These are phyloP conservation scores for Saccharomyces pastorianus DNA, from an alignment of 1,139 yeast genomes.

Conservation along the genomic window DNA sequence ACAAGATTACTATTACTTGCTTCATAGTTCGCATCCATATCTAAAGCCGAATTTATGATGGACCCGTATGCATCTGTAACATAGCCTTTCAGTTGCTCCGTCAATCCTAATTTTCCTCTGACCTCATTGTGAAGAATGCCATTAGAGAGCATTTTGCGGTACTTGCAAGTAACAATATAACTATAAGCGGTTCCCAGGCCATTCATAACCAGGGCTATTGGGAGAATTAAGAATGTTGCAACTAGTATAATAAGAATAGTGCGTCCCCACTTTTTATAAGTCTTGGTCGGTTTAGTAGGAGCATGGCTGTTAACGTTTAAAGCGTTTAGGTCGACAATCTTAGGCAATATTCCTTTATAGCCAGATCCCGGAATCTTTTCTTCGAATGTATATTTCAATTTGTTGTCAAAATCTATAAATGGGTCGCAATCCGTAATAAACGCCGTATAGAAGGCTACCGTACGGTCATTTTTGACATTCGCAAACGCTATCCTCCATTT, in stretches of 20 bases:
- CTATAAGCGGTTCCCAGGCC: slow-evolving; percentile 27
- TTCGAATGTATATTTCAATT: slow-evolving; percentile 28
- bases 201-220: slow-evolving; percentile 24
- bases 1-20: slow-evolving; percentile 5
- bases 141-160: slow-evolving; percentile 18
- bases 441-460: slow-evolving; percentile 50
- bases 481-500: slow-evolving; percentile 54
- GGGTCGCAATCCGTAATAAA: slow-evolving; percentile 43
- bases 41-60: slow-evolving; percentile 9
- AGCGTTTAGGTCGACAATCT: slow-evolving; percentile 45
- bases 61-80: slow-evolving; percentile 21
- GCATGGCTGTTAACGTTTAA: neutral
- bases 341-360: slow-evolving; percentile 33
- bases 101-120: slow-evolving; percentile 16
- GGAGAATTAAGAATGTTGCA: slow-evolving; percentile 17
- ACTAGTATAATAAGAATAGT: slow-evolving; percentile 11
- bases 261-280: slow-evolving; percentile 6
- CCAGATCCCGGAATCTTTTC: slow-evolving; percentile 23
- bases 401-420: slow-evolving; percentile 34
- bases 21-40: slow-evolving; percentile 9
- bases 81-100: slow-evolving; percentile 19
- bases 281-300: neutral
- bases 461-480: slow-evolving; percentile 67
- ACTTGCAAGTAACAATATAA: slow-evolving; percentile 21
- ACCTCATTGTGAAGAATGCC: slow-evolving; percentile 20